phyloP scores from a whole-genome alignment of 164 flowering plant species.

The Euptelea pleiosperma region DNA sequence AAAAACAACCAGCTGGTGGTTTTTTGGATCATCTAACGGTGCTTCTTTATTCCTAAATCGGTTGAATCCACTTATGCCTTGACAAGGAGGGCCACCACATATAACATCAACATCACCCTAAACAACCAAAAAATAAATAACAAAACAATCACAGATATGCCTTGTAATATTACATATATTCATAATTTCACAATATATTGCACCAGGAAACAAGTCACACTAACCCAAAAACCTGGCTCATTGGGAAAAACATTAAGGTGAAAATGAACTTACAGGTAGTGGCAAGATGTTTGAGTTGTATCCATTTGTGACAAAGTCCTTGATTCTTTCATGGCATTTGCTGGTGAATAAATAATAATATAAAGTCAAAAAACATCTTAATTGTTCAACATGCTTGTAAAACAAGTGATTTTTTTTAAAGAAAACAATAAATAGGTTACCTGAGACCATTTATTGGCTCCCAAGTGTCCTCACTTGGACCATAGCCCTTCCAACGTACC shows the following conservation, averaged over 20 bases:
- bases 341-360: conserved; percentile 27
- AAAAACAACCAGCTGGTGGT: conserved; percentile 59
- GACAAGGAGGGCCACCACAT: conserved; percentile 99
- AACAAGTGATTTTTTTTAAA: too few species aligned
- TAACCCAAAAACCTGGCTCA: too few species aligned
- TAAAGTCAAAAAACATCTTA: too few species aligned
- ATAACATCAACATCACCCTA: conserved; percentile 82
- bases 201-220: too few species aligned
- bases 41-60: conserved; percentile 46
- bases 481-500: conserved; percentile 79
- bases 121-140: neutral
- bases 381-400: too few species aligned
- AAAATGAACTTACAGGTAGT: conserved; percentile 53
- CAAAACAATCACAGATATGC: neutral
- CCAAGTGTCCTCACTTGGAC: conserved; percentile 58
- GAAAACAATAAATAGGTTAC: conserved; percentile 24
- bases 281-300: conserved; percentile 50
- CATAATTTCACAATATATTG: too few species aligned
- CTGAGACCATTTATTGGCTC: conserved; percentile 56
- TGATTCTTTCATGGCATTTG: conserved; percentile 40
- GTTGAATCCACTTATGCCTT: conserved; percentile 87
- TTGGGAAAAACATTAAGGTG: neutral
- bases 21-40: conserved; percentile 66
- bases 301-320: conserved; percentile 50
- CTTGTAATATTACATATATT: too few species aligned